Evolutionary conservation across 2,329 filamentous ascomycete species (phyloP).

Genomic region (Cladosporium velox): DNA sequence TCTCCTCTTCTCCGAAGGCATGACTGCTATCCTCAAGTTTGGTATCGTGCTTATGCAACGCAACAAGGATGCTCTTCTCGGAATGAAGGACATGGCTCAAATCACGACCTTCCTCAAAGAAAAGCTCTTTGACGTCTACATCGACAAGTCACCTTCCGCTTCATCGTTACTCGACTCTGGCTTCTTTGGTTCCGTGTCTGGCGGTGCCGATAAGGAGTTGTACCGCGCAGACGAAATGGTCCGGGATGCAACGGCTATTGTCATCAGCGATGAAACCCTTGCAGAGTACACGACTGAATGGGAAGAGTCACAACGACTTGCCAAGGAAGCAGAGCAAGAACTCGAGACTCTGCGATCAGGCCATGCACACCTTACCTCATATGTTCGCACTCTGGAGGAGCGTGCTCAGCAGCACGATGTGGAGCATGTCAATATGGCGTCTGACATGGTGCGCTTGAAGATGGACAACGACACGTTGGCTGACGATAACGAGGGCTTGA

Average conservation of each 20-base stretch:
- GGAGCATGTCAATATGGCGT: conserved; percentile 88
- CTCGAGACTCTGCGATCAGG: conserved; percentile 69
- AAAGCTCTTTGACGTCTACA: conserved; percentile 92
- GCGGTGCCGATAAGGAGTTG: conserved; percentile 89
- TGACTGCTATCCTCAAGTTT: conserved; percentile 87
- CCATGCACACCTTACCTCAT: conserved; percentile 68
- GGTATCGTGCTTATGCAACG: conserved; percentile 96
- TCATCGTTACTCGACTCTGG: conserved; percentile 92
- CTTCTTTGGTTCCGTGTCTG: conserved; percentile 91
- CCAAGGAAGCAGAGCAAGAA: conserved; percentile 81
- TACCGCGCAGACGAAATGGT: conserved; percentile 94
- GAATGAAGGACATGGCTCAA: conserved; percentile 86
- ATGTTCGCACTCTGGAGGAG: conserved; percentile 84
- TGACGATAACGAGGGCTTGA: conserved; percentile 86
- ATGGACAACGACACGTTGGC: conserved; percentile 88
- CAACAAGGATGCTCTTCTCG: conserved; percentile 75
- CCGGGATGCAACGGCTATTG: conserved; percentile 85
- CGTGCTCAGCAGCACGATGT: conserved; percentile 83
- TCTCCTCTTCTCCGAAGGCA: conserved; percentile 86
- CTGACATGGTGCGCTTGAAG: conserved; percentile 86
- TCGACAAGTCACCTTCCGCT: conserved; percentile 89
- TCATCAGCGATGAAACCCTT: conserved; percentile 79
- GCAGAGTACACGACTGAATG: conserved; percentile 81
- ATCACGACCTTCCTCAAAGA: conserved; percentile 92
- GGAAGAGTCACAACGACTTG: conserved; percentile 83